Base-by-base conservation (phyloP, 495 filamentous ascomycete genomes). In the Aspergillus panamensis region DNA sequence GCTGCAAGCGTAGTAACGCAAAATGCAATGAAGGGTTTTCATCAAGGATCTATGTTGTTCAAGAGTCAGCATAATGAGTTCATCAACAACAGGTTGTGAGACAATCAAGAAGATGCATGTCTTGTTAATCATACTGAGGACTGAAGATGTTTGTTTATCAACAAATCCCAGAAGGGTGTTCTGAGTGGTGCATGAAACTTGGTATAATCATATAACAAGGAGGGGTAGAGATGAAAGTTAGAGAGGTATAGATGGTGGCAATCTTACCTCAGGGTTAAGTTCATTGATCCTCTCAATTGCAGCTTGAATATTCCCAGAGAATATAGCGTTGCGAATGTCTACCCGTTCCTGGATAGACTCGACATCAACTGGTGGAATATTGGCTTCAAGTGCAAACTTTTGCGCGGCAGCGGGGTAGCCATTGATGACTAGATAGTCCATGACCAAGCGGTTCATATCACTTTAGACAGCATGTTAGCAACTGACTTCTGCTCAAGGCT, bases 131-230 rank as follows among this genome's bases (percentile, higher is more conserved):
- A 96, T 96, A 89, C 83, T 91, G 84, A 91, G 84, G 86, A 91
- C 84, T 92, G 87, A 92, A 89, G 89, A 87, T 84, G 87, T 86
- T 87, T 90, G 81, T 86, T 88, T 90, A 81, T 96, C 92, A 91
- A 92, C 95, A 90, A 82, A 84, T 83, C 85, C 69, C 83, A 73
- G 78, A 84, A 85, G 85, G 80, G 52, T 67, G 53, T 66, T 97
- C 91, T 88, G 93, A 91, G 93, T 97, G 93, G 93, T 99, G 95
- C 92, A 97, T 97, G 94, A 95, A 91, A 92, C 84, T 80, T 77
- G 69, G 71, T 90, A 77, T 95, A 96, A 97, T 97, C 93, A 91
- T 92, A 78, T 85, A 84, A 83, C 81, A 57, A 62, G 40, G 57
- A 42, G 51, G 12, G 58, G 21, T 42, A 33, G 52, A 30, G 51